Conservation (phyloP, 2,329 filamentous ascomycete genomes). For the Orbilia blumenaviensis region DNA sequence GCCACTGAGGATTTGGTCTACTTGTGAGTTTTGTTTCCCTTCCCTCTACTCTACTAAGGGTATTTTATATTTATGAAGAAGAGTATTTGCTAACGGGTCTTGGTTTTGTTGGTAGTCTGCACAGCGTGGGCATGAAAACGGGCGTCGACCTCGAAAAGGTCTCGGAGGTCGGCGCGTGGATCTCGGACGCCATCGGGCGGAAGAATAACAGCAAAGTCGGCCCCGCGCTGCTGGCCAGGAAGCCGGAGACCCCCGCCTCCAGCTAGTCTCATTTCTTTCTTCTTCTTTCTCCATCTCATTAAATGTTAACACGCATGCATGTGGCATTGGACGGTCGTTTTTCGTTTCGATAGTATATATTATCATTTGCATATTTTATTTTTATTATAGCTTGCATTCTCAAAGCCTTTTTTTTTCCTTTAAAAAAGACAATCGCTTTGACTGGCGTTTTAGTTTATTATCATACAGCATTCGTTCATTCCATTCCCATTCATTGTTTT, state of each 20-base stretch:
- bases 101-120: conserved; percentile 65
- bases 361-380: too few relatives aligned
- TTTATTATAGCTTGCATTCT: too few relatives aligned
- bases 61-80: neutral
- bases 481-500: neutral
- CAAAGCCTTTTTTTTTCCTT: neutral
- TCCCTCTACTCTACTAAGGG: neutral
- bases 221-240: conserved; percentile 69
- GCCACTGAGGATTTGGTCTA: conserved; percentile 86
- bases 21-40: conserved; percentile 61
- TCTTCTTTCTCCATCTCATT: neutral
- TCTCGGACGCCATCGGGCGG: conserved; percentile 71
- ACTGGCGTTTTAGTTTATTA: neutral
- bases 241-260: conserved; percentile 54
- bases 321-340: too few relatives aligned
- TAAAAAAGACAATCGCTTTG: neutral
- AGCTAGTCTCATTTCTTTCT: neutral
- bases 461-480: neutral
- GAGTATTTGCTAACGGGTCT: conserved; percentile 23
- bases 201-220: conserved; percentile 74
- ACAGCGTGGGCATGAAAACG: conserved; percentile 77
- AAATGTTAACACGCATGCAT: too few relatives aligned
- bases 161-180: conserved; percentile 76
- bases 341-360: too few relatives aligned
- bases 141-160: conserved; percentile 75